Evolutionary conservation across 352 stramenopile genomes (phyloP).

Genomic region (Phytopythium oedochilum): DNA sequence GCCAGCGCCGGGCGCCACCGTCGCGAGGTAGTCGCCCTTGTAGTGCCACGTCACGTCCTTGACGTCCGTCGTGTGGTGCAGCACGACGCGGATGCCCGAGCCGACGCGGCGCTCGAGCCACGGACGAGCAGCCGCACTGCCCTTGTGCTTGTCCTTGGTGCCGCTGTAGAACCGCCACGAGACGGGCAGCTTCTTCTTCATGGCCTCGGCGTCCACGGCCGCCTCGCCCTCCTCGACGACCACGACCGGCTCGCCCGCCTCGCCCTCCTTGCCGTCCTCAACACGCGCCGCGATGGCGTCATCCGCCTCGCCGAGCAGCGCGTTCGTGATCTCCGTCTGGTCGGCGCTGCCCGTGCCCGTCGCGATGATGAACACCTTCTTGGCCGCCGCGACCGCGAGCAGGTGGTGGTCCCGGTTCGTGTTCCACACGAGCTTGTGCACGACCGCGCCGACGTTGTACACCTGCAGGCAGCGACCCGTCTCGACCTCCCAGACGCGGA

Average conservation of each 20-base stretch:
- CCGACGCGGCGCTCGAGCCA: constrained; percentile 79
- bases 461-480: constrained; percentile 90
- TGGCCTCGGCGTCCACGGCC: constrained; percentile 59
- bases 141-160: constrained; percentile 79
- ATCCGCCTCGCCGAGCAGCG: constrained; percentile 86
- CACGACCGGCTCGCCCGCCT: constrained; percentile 36
- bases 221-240: constrained; percentile 70
- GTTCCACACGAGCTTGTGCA: constrained; percentile 96
- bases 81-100: constrained; percentile 76
- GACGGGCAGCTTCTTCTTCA: constrained; percentile 90
- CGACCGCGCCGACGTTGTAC: constrained; percentile 89
- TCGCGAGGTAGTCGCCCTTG: constrained; percentile 99
- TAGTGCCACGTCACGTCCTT: constrained; percentile 95
- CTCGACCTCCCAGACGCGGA: constrained; percentile 97
- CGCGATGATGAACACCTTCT: constrained; percentile 91
- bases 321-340: constrained; percentile 94
- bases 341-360: constrained; percentile 93
- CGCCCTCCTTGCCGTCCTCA: constrained; percentile 28
- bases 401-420: constrained; percentile 95
- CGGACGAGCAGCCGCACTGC: constrained; percentile 26
- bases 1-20: constrained; percentile 87
- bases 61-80: constrained; percentile 89
- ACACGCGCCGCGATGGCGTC: constrained; percentile 54
- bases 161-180: constrained; percentile 87
- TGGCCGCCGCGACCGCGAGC: constrained; percentile 89